These are phyloP conservation scores for Cladobotryum mycophilum DNA, from an alignment of 2,329 filamentous ascomycete genomes.

Conservation along the genomic window DNA sequence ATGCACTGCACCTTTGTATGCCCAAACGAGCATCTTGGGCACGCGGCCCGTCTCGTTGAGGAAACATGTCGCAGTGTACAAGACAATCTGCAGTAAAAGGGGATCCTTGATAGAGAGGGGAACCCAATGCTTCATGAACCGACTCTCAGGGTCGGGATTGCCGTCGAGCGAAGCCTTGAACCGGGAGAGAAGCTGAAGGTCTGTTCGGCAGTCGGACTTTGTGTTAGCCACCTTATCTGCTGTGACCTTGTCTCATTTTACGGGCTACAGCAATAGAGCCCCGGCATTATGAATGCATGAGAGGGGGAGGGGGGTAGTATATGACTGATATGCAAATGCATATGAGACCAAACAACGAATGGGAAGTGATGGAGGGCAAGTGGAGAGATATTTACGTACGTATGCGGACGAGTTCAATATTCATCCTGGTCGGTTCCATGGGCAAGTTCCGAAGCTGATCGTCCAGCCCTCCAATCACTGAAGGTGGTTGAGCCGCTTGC, in stretches of 20 bases:
- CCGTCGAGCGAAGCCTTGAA: conserved; percentile 47
- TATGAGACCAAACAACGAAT: neutral
- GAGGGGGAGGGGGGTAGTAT: neutral
- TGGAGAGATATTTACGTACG: conserved; percentile 28
- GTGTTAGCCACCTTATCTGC: neutral
- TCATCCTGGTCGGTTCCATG: conserved; percentile 35
- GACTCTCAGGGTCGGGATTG: conserved; percentile 36
- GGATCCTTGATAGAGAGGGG: conserved; percentile 44
- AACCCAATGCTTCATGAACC: conserved; percentile 42
- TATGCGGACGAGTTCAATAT: conserved; percentile 42
- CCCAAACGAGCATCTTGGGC: conserved; percentile 35
- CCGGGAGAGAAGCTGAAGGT: conserved; percentile 41
- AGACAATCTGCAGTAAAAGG: conserved; percentile 41
- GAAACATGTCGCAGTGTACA: conserved; percentile 47
- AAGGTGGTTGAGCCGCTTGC: conserved; percentile 14
- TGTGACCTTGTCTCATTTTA: neutral
- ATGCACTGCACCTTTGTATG: conserved; percentile 38
- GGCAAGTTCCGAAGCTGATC: conserved; percentile 36
- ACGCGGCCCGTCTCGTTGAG: conserved; percentile 43
- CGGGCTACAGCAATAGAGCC: no score
- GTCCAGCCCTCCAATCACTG: conserved; percentile 21
- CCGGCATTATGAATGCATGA: neutral
- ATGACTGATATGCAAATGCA: no score
- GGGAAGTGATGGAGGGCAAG: no score
- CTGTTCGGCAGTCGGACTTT: conserved; percentile 22